phyloP scores from a whole-genome alignment of 2,329 filamentous ascomycete species.

The Chaetothyriales sp. region DNA sequence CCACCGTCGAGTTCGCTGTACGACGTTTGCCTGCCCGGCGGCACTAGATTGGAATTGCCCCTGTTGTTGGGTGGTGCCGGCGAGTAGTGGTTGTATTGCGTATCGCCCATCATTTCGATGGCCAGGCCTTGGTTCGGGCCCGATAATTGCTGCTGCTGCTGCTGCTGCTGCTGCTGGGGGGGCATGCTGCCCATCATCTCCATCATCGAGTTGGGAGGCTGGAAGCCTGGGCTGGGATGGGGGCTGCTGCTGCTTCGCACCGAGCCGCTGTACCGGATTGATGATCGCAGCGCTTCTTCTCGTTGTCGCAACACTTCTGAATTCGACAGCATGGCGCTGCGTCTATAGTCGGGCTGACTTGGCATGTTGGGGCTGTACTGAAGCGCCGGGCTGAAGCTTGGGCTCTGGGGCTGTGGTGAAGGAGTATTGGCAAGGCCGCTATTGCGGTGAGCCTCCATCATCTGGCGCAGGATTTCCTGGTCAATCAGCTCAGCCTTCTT shows the following conservation, averaged over 20 bases:
- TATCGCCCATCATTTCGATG: constrained; percentile 17
- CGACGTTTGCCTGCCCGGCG: constrained; percentile 2
- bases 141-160: not conserved
- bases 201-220: not conserved
- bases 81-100: constrained; percentile 3
- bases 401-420: constrained; percentile 10
- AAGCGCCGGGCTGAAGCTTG: not conserved
- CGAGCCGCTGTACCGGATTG: not conserved
- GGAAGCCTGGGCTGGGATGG: not conserved
- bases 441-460: constrained; percentile 10
- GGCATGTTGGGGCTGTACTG: not conserved
- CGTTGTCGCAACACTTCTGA: constrained; percentile 1
- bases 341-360: not conserved
- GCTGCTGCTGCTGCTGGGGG: not conserved
- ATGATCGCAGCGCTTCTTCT: not conserved
- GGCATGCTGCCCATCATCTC: not conserved
- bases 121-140: constrained; percentile 10
- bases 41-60: not conserved
- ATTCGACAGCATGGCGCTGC: not conserved
- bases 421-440: constrained; percentile 3
- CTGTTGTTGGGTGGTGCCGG: not conserved
- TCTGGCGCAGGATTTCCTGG: constrained; percentile 15
- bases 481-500: constrained; percentile 36
- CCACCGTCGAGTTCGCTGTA: constrained; percentile 8
- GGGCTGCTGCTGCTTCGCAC: not conserved